Evolutionary conservation across 129 eudicot species (phyloP), one percentile per base, ranked within the genome.

Genomic region (Mikania micrantha): DNA sequence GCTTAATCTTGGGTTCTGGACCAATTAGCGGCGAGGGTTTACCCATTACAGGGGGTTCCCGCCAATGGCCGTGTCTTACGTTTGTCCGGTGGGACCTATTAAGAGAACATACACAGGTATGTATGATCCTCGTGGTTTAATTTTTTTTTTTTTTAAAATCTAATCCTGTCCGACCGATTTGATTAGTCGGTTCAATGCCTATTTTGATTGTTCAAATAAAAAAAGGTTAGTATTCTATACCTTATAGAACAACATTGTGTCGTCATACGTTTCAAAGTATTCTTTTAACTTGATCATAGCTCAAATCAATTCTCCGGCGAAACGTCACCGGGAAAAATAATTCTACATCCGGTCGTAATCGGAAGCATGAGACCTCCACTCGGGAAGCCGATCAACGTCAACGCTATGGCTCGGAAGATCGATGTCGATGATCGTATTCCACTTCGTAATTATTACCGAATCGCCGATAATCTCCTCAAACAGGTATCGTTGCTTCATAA

Each of bases 381-480:
- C 41, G 16, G 54, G 5, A 77, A 84, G 52, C 60, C 80, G 48
- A 79, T 83, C 85, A 73, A 83, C 79, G 67, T 91, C 66, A 82
- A 74, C 77, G 84, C 84, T 47, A 72, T 88, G 77, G 72, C 88
- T 7, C 84, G 88, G 21, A 88, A 81, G 77, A 68, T 88, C 66
- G 88, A 81, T 59, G 97, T 91, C 38, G 97, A 91, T 66, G 78
- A 85, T 84, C 97, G 97, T 32, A 74, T 91, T 71, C 85, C 97
- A 71, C 85, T 91, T 57, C 88, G 93, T 44, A 85, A 91, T 68
- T 91, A 91, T 74, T 91, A 87, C 66, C 94, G 97, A 19, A 91
- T 88, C 73, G 96, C 97, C 39, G 94, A 91, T 77, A 91, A 81
- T 76, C 96, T 91, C 52, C 97, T 91, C 73, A 91, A 82, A 73